phyloP scores from a whole-genome alignment of 805 yeast genomes.

The Priceomyces carsonii region DNA sequence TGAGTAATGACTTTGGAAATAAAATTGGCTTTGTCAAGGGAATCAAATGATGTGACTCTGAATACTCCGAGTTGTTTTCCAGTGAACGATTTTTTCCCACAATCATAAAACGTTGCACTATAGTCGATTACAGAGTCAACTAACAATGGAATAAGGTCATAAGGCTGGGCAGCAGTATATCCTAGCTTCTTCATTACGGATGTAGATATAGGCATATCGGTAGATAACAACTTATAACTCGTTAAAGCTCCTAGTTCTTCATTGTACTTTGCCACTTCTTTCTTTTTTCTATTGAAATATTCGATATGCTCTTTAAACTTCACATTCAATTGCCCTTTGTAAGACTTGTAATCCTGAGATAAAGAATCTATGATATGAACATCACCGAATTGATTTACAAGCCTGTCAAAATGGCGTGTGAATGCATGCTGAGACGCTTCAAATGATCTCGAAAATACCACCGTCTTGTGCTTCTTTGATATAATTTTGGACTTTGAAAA shows the following conservation, averaged over 20 bases:
- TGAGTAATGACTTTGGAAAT: conserved; percentile 49
- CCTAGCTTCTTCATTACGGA: conserved; percentile 36
- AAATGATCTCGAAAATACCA: conserved; percentile 49
- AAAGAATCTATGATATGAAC: conserved; percentile 52
- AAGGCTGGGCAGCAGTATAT: conserved; percentile 32
- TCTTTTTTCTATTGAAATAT: conserved; percentile 31
- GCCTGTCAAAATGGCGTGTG: conserved; percentile 47
- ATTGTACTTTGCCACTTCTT: neutral
- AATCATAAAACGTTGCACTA: conserved; percentile 48
- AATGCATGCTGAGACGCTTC: conserved; percentile 58
- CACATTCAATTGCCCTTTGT: conserved; percentile 48
- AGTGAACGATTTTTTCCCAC: conserved; percentile 28
- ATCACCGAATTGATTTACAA: conserved; percentile 50
- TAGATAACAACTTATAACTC: conserved; percentile 17
- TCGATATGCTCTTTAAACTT: conserved; percentile 37
- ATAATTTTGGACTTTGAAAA: conserved; percentile 35
- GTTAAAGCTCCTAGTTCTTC: conserved; percentile 2
- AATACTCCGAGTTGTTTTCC: conserved; percentile 55
- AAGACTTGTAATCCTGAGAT: conserved; percentile 37
- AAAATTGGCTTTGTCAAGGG: conserved; percentile 50
- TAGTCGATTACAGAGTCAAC: conserved; percentile 39
- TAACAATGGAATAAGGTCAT: conserved; percentile 29
- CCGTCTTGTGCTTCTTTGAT: conserved; percentile 38
- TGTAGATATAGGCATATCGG: conserved; percentile 33
- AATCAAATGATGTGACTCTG: conserved; percentile 50